Base-by-base conservation (phyloP, 768 basidiomycete genomes). In the Crucibulum laeve region DNA sequence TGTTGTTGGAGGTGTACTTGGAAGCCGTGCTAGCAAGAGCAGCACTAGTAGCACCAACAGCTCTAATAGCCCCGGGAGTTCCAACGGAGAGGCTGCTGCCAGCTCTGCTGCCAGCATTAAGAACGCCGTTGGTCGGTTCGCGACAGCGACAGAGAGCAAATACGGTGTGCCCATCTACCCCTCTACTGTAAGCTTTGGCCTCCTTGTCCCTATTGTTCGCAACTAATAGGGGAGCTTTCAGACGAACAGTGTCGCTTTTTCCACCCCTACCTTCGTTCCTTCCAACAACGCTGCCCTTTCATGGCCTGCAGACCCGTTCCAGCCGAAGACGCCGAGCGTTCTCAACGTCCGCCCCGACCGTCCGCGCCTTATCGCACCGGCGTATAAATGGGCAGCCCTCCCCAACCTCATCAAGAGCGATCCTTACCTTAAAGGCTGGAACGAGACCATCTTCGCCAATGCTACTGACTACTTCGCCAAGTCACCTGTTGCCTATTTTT, bases 341-440 rank as follows among this genome's bases (percentile, higher is more conserved):
- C 80, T 82, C 26, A 63, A 61, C 39, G 70, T 83, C 25, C 84
- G 91, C 35, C 53, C 82, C 6, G 84, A 90, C 56, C 87, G 94
- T 48, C 96, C 96, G 19, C 87, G 90, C 34, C 75, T 99, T 38
- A 84, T 96, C 53, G 96, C 95, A 13, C 92, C 95, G 18, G 54
- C 74, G 7, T 93, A 92, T 76, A 93, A 91, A 64, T 98, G 96
- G 95, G 62, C 73, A 13, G 88, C 81, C 10, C 79, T 99, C 19
- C 80, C 86, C 4, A 57, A 59, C 18, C 73, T 96, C 53, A 95
- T 98, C 56, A 63, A 73, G 42, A 77, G 69, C 41, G 91, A 98
- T 59, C 80, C 89, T 3, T 98, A 99, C 68, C 74, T 98, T 55
- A 68, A 75, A 45, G 71, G 65, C 46, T 98, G 95, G 95, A 96